These are phyloP conservation scores for Penicillium bovifimosum DNA, from an alignment of 495 filamentous ascomycete genomes.

Conservation along the genomic window DNA sequence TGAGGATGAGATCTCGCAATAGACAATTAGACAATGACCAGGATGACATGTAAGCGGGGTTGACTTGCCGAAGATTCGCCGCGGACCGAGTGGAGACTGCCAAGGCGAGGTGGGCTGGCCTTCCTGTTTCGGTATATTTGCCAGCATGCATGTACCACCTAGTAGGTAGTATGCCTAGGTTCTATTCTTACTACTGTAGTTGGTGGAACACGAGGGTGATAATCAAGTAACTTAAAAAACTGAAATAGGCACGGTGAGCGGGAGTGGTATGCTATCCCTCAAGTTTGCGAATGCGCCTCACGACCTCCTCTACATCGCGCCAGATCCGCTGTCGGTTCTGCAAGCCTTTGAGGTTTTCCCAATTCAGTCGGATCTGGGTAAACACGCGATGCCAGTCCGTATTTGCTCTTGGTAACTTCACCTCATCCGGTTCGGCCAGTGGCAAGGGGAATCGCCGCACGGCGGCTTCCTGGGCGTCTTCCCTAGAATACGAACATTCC, in stretches of 20 bases:
- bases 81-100: not conserved
- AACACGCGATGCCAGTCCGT: conserved; percentile 27
- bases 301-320: conserved; percentile 19
- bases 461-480: not conserved
- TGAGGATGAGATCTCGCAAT: not conserved
- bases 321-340: conserved; percentile 26
- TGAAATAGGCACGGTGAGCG: no score
- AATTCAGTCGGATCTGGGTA: conserved; percentile 11
- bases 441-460: not conserved
- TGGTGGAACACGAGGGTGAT: no score
- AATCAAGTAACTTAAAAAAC: no score
- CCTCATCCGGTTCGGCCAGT: not conserved
- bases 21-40: not conserved
- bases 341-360: conserved; percentile 21
- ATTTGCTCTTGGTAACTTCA: conserved; percentile 3
- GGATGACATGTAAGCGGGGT: not conserved
- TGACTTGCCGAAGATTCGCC: not conserved
- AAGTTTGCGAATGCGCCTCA: conserved; percentile 7
- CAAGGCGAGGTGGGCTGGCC: not conserved
- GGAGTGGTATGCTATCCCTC: not conserved
- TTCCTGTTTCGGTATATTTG: not conserved
- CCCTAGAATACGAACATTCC: not conserved
- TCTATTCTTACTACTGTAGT: no score
- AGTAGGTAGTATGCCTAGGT: no score
- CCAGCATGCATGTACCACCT: not conserved